Evolutionary conservation across 371 early-diverging fungal genomes (phyloP).

Genomic region (Mortierella sp.): DNA sequence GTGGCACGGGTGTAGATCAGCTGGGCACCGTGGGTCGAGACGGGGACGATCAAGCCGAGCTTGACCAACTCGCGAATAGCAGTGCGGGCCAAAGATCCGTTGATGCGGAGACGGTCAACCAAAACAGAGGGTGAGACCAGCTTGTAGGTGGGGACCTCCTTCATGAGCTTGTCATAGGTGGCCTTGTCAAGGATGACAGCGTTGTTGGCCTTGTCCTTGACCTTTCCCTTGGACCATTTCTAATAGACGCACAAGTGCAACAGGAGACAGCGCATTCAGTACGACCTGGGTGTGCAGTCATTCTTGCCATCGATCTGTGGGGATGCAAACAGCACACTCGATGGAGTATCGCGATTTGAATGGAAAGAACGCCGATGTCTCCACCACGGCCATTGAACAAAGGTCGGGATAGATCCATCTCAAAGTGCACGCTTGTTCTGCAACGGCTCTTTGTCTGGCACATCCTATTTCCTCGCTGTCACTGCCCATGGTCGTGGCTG

Average conservation of each 20-base stretch:
- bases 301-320: too few relatives aligned
- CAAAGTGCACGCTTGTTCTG: too few relatives aligned
- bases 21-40: conserved; percentile 91
- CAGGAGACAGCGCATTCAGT: too few relatives aligned
- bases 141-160: conserved; percentile 99
- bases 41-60: conserved; percentile 91
- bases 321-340: too few relatives aligned
- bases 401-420: too few relatives aligned
- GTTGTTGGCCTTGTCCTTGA: conserved; percentile 66
- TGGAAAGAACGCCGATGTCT: too few relatives aligned
- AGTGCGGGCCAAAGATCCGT: conserved; percentile 96
- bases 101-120: conserved; percentile 97
- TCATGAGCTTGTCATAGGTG: conserved; percentile 70
- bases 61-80: conserved; percentile 93
- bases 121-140: conserved; percentile 97
- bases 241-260: conserved; percentile 10
- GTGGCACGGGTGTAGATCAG: conserved; percentile 96
- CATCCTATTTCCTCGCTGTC: too few relatives aligned
- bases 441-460: too few relatives aligned
- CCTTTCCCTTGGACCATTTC: conserved; percentile 69
- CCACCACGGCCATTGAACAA: too few relatives aligned
- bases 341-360: too few relatives aligned
- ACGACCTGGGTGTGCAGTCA: too few relatives aligned
- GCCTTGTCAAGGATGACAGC: conserved; percentile 66
- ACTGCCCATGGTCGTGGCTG: too few relatives aligned